Percentiles rank a stretch among this genome's conserved stretches.
phyloP scores from a whole-genome alignment of 1,284 basidiomycete genomes.

The Taiwanofungus camphoratus region DNA sequence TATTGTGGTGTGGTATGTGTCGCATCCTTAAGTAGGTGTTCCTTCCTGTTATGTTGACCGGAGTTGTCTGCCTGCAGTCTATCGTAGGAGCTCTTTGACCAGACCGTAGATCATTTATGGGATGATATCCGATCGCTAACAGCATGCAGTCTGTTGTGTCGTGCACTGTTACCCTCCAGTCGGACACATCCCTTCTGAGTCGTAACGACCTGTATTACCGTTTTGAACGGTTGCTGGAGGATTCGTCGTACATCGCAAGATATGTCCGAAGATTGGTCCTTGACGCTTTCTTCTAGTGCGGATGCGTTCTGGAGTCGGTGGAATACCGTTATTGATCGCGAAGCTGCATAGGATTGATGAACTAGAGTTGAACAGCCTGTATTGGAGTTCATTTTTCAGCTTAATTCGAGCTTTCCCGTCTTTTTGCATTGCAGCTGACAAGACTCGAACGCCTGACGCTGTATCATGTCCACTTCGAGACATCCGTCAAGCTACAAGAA shows the following conservation, averaged over 20 bases:
- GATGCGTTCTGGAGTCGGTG: slow-evolving; percentile 3
- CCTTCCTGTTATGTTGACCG: too few species aligned
- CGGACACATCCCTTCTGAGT: slow-evolving; percentile 31
- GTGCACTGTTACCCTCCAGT: slow-evolving; percentile 28
- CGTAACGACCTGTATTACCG: slow-evolving; percentile 13
- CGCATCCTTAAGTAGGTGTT: too few species aligned
- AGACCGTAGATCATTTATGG: slow-evolving; percentile 31
- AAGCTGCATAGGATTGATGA: slow-evolving; percentile 11
- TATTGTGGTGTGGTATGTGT: too few species aligned
- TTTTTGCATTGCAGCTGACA: slow-evolving; percentile 6
- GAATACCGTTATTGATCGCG: slow-evolving; percentile 12
- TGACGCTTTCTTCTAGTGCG: slow-evolving; percentile 10
- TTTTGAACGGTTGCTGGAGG: slow-evolving; percentile 15
- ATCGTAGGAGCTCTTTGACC: slow-evolving; percentile 32
- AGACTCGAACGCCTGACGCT: slow-evolving; percentile 13
- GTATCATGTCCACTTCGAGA: slow-evolving; percentile 19
- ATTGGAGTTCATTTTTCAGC: slow-evolving; percentile 14
- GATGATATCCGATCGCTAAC: slow-evolving; percentile 26
- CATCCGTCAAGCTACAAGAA: slow-evolving; percentile 12
- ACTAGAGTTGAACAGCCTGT: slow-evolving; percentile 15
- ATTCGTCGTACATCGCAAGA: slow-evolving; percentile 6
- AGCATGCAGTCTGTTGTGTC: slow-evolving; percentile 30
- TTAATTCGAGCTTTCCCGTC: neutral
- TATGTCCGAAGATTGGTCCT: slow-evolving; percentile 16
- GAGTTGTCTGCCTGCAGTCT: too few species aligned